Evolutionary conservation across 1,284 basidiomycete genomes (phyloP), one percentile per base, ranked within the genome.

Genomic region (Meripilus lineatus): DNA sequence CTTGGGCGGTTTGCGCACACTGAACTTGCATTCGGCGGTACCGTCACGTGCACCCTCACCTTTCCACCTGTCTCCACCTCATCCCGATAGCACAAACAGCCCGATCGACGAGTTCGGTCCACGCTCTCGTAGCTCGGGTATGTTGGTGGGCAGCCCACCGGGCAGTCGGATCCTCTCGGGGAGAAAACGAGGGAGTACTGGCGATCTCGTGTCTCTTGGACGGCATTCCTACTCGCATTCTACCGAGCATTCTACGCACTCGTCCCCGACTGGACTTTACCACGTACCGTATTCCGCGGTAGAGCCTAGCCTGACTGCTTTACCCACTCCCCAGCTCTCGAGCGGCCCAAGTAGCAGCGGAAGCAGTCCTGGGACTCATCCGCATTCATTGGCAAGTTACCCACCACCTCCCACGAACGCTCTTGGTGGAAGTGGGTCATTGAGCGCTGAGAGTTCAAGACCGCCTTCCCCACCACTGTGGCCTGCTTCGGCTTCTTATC

Each of bases 1-100:
- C 65, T 74, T 93, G 15, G 88, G 85, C 0, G 85, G 89, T 3
- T 70, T 95, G 60, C 77, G 84, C 45, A 83, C 78, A 18, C 71
- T 89, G 46, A 81, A 85, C 54, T 74, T 88, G 34, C 82, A 86
- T 54, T 83, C 80, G 1, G 65, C 79, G 5, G 73, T 72, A 38
- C 77, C 79, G 1, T 82, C 79, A 11, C 72, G 83, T 38, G 84
- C 77, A 0, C 79, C 84, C 2, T 83, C 80, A 3, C 83, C 83
- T 14, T 76, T 85, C 48, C 62, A 74, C 15, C 65, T 85, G 1
- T 81, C 79, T 2, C 78, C 82, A 5, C 64, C 79, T 2, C 36
- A 54, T 51, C 15, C 62, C 51, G 57, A 59, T 47, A 69, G 64
- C 49, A 61, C 70, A 15, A 49, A 61, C 17, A 69, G 64, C 49